phyloP scores from a whole-genome alignment of 805 yeast genomes.

The Ogataea wickerhamii region DNA sequence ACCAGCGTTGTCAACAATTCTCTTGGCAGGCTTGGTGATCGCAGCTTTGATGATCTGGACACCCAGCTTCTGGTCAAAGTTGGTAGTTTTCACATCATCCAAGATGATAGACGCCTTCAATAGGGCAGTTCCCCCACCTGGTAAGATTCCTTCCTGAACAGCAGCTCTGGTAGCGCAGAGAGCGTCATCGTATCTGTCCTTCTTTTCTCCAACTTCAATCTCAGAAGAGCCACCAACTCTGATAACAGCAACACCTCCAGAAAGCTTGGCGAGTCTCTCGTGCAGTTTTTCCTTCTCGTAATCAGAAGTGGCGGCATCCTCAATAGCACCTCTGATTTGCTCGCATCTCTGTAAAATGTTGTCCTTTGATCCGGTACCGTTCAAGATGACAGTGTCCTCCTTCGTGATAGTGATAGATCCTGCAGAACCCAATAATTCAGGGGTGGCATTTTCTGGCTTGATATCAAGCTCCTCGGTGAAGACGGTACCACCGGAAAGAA shows the following conservation, averaged over 20 bases:
- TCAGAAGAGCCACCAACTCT: constrained; percentile 97
- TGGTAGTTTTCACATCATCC: constrained; percentile 66
- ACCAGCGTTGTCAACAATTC: constrained; percentile 95
- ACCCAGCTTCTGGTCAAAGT: constrained; percentile 96
- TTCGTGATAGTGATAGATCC: constrained; percentile 91
- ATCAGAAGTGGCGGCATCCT: constrained; percentile 71
- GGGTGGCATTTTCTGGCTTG: constrained; percentile 91
- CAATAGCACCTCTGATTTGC: constrained; percentile 82
- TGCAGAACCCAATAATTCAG: constrained; percentile 85
- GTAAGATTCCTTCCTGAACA: constrained; percentile 96
- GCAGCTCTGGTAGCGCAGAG: constrained; percentile 99
- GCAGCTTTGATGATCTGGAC: constrained; percentile 91
- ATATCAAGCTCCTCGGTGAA: constrained; percentile 91
- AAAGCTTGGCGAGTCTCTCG: constrained; percentile 94
- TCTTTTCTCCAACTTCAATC: constrained; percentile 98
- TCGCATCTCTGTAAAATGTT: constrained; percentile 82
- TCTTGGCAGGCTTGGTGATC: constrained; percentile 91
- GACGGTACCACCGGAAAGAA: constrained; percentile 89
- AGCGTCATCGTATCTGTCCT: constrained; percentile 98
- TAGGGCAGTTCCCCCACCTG: constrained; percentile 99
- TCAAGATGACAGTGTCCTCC: constrained; percentile 91
- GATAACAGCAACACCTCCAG: constrained; percentile 98
- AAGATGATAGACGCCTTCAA: constrained; percentile 83
- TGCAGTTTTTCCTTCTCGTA: constrained; percentile 96
- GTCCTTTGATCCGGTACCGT: constrained; percentile 88